Evolutionary conservation across 164 flowering plant genomes (phyloP), one percentile per base, ranked within the genome.

Genomic region (Macadamia tetraphylla): DNA sequence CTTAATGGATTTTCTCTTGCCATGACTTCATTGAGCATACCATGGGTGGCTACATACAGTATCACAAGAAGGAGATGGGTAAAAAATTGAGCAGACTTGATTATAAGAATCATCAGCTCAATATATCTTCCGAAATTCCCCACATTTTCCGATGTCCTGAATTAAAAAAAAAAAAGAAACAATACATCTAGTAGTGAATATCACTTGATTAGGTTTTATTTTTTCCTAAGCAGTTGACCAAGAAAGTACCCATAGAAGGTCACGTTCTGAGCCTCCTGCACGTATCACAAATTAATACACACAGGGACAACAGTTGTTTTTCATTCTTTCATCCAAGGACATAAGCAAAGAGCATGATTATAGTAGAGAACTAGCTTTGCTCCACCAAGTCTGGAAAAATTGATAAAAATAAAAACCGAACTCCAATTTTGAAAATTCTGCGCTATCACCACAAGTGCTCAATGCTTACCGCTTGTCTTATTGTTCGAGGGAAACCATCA

Each of bases 401-500:
- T 5, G 18, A 53, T 53, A 53, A 35, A 35, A 14, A 13, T 53
- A 14, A 53, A 23, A 53, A 17, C 51, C 51, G 7, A 46, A 46
- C 51, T 46, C 6, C 51, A 30, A 32, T 65, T 31, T 43, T 14
- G 40, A 73, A 43, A 29, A 55, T 23, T 70, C 42, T 4, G 46
- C 63, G 32, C 43, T 63, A 43, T 48, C 44, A 66, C 58, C 63
- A 67, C 9, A 65, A 58, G 40, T 5, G 40, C 40, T 35, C 10
- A 35, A 52, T 70, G 60, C 91, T 85, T 70, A 94, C 98, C 78
- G 97, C 98, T 73, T 94, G 99, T 74, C 82, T 85, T 43, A 92
- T 79, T 7, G 99, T 94, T 53, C 99, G 86, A 65, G 99, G 97
- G 68, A 92, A 90, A 52, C 99, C 98, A 81, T 94, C 98, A 63